Percentiles rank a stretch among this genome's conserved stretches.
Evolutionary conservation across 2,329 filamentous ascomycete species (phyloP).

Genomic region (Monosporascus sp.): DNA sequence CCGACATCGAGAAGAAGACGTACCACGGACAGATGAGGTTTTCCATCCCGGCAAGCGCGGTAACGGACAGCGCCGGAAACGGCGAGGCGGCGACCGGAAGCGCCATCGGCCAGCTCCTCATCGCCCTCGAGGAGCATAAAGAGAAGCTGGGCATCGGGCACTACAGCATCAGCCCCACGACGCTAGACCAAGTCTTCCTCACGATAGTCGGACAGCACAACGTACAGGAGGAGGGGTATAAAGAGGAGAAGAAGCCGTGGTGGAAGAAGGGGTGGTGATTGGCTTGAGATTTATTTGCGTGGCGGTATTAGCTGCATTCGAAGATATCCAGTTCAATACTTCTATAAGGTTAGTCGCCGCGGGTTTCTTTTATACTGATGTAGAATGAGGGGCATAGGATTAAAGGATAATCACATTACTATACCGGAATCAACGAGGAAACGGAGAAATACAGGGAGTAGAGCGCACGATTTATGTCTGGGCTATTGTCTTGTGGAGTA

Average conservation of each 20-base stretch:
- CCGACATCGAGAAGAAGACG: slow-evolving; percentile 64
- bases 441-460: neutral
- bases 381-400: neutral
- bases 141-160: slow-evolving; percentile 68
- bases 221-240: slow-evolving; percentile 62
- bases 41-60: slow-evolving; percentile 54
- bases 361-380: neutral
- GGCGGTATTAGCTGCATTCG: too few species aligned
- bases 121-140: slow-evolving; percentile 66
- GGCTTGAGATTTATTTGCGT: too few species aligned
- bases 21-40: slow-evolving; percentile 90
- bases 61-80: slow-evolving; percentile 15
- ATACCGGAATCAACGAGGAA: too few species aligned
- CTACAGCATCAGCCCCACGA: slow-evolving; percentile 82
- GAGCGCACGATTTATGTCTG: neutral
- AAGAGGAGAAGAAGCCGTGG: slow-evolving; percentile 18
- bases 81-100: slow-evolving; percentile 23
- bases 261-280: slow-evolving; percentile 14
- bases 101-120: slow-evolving; percentile 64
- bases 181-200: slow-evolving; percentile 86
- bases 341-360: neutral
- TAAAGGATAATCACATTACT: too few species aligned
- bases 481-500: neutral
- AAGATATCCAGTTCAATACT: too few species aligned
- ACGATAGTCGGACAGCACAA: slow-evolving; percentile 77